Percentiles rank a stretch among this genome's conserved stretches.
Evolutionary conservation across 176 grass and related monocot genomes (phyloP).

Genomic region (Saccharum officinarum): DNA sequence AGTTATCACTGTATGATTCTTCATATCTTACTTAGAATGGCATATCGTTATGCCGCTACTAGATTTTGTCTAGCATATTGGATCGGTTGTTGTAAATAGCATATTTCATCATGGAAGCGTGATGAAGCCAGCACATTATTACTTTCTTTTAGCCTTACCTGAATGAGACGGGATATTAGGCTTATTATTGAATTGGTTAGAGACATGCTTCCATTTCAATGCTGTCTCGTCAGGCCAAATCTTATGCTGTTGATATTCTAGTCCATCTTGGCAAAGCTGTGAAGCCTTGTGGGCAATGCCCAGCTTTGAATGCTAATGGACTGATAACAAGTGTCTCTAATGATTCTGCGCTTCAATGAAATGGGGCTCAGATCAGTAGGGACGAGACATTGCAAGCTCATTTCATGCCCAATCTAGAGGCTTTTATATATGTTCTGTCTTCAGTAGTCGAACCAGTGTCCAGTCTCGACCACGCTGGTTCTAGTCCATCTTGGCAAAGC

Average conservation of each 20-base stretch:
- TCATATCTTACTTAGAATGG: neutral
- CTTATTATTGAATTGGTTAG: neutral
- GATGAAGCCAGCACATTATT: neutral
- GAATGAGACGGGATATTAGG: neutral
- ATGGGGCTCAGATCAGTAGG: conserved; percentile 29
- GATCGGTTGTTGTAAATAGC: neutral
- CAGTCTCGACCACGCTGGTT: neutral
- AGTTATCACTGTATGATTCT: neutral
- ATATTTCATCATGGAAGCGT: neutral
- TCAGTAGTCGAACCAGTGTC: neutral
- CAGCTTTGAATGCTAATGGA: conserved; percentile 83
- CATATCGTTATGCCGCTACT: too few species aligned
- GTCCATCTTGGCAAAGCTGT: conserved; percentile 72
- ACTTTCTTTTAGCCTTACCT: neutral
- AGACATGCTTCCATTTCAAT: neutral
- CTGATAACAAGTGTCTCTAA: conserved; percentile 41
- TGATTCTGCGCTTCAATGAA: conserved; percentile 16
- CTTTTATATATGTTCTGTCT: neutral
- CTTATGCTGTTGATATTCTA: neutral
- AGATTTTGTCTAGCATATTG: neutral
- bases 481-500: conserved; percentile 40
- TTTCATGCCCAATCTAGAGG: neutral
- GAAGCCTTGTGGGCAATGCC: conserved; percentile 32
- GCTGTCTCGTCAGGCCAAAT: neutral
- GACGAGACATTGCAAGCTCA: conserved; percentile 21